Base-by-base conservation (phyloP, 352 stramenopile genomes). In the Pythium sp. region DNA sequence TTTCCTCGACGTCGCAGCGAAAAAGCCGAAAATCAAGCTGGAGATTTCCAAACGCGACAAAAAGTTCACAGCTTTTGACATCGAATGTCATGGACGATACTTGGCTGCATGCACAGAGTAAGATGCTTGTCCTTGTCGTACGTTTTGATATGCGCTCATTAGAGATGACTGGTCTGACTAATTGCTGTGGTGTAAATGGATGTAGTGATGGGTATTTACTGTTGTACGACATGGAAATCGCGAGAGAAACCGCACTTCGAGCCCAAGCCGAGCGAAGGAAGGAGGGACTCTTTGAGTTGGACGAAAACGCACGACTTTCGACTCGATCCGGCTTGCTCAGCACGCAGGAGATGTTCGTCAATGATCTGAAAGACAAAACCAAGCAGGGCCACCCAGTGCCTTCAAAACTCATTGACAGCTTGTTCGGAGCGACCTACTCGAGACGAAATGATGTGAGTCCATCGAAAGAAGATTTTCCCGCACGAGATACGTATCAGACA, bases 171-270 rank as follows among this genome's bases (percentile, higher is more conserved):
- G 15, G 5, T 18, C 15, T 41, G 14, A 26, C 28, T 34, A 20
- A 57, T 14, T 8, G 14, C 2, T 59, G 26, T 59, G 15, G 2
- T 36, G 28, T 34, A n/a, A 65, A 49, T 58, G 9, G 38, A 14
- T 60, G 6, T 70, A 95, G 88, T 28, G 86, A 95, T 73, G 88
- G 86, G 0, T 90, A 76, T 60, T 64, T 95, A 53, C 70, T 95
- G 28, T 73, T 95, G 4, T 94, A 94, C 68, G 87, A 94, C 67
- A 68, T 95, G 69, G 83, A 93, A 22, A 92, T 94, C 61, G 80
- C 84, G 32, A 68, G 80, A 30, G 79, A 92, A 65, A 92, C 86
- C 2, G 80, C 83, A 53, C 46, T 67, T 41, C 72, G 76, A 18
- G 72, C 75, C 20, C 75, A 85, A 24, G 56, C 67, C 9, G 66